Percentiles rank a stretch among this genome's conserved stretches.
Conservation (phyloP, 2,329 filamentous ascomycete genomes). For the Meredithiella fracta region DNA sequence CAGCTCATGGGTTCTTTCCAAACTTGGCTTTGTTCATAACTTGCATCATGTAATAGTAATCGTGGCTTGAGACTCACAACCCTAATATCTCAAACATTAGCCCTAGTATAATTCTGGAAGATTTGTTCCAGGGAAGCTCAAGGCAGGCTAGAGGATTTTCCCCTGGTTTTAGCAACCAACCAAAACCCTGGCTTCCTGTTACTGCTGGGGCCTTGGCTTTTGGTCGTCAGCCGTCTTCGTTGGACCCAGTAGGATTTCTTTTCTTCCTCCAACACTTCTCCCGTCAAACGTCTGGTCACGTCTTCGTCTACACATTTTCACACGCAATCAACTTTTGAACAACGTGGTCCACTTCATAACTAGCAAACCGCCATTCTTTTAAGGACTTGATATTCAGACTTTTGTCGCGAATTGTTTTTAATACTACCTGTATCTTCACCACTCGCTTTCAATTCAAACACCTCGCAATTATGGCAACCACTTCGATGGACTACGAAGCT, state of each 20-base stretch:
- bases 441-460: constrained; percentile 15
- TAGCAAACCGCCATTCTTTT: not conserved
- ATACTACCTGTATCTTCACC: constrained; percentile 17
- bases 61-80: not conserved
- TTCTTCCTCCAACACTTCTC: constrained; percentile 1
- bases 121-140: too few species aligned
- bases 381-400: constrained; percentile 8
- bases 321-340: not conserved
- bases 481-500: constrained; percentile 55
- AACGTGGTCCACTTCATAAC: not conserved
- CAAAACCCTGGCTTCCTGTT: not conserved
- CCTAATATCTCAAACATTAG: not conserved
- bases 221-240: not conserved
- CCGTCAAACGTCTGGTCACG: not conserved
- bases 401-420: constrained; percentile 8
- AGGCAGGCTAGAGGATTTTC: not conserved
- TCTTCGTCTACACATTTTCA: not conserved
- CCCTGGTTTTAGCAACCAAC: not conserved
- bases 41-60: too few species aligned
- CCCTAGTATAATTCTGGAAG: not conserved
- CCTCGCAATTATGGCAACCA: constrained; percentile 37
- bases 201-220: not conserved
- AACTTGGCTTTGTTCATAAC: too few species aligned
- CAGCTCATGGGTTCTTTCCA: too few species aligned
- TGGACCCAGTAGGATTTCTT: not conserved